Evolutionary conservation across 805 yeast species (phyloP), one percentile per base, ranked within the genome.

Genomic region (Kazachstania bromeliacearum): DNA sequence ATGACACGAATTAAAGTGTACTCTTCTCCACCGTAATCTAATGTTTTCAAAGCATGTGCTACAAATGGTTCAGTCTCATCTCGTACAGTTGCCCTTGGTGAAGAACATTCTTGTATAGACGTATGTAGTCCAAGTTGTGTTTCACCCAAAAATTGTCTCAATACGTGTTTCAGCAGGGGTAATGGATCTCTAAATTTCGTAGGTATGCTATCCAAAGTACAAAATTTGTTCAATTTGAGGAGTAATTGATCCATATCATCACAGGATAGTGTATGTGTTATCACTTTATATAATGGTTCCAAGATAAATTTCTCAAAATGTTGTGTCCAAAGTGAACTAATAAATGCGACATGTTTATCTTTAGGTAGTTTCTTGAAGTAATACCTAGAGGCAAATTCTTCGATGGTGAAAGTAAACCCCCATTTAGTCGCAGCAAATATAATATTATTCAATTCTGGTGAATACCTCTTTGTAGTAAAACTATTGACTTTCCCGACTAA

Each of bases 211-310:
- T 31, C 24, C 9, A 28, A 5, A 28, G 5, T 15, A 9, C 12
- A 29, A 18, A 19, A 29, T 13, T 23, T 24, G 20, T 14, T 25
- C 20, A 36, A 32, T 27, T 28, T 29, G 4, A 8, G 18, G 8
- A 27, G 12, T 28, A 31, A 27, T 23, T 7, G 2, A 3, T 30
- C 14, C 4, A 23, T 29, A n/a, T 36, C 28, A 21, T 31, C 27
- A 19, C 23, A 25, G 8, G 85, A 67, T 8, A 89, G 50, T 0
- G 82, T 66, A 34, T 73, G 67, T 0, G 85, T 67, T 25, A 78
- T 60, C 7, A 88, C 53, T 53, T 89, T 88, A 61, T 87, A 89
- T 9, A 89, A 49, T 2, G 97, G 98, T 18, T 74, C 75, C 7
- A 87, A 59, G 6, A 92, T 67, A 46, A 85, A 80, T 31, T 28